Evolutionary conservation across 768 basidiomycete species (phyloP).

Genomic region (Mrakia gelida): DNA sequence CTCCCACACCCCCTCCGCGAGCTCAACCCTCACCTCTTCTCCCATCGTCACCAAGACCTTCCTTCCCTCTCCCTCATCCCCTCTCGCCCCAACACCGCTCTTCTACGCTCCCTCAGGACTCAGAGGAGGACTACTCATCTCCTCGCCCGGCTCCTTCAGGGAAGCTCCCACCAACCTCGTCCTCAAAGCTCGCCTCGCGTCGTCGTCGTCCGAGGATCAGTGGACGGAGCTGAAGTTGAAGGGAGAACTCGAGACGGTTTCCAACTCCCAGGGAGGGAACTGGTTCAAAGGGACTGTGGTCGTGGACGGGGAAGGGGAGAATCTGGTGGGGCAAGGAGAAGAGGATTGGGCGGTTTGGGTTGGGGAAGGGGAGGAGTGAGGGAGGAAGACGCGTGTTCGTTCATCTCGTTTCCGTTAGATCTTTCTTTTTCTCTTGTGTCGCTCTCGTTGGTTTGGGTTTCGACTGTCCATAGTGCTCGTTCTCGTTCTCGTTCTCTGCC

Average conservation of each 20-base stretch:
- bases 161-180: background rate
- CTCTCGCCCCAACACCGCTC: background rate
- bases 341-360: conserved; percentile 1
- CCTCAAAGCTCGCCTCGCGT: background rate
- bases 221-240: background rate
- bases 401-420: too few relatives aligned
- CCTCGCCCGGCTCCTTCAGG: background rate
- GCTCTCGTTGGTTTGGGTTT: too few relatives aligned
- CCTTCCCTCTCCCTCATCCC: background rate
- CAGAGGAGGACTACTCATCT: background rate
- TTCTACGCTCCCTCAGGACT: background rate
- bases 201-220: background rate
- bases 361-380: background rate
- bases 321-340: background rate
- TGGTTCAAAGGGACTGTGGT: background rate
- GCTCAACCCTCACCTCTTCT: background rate
- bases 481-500: too few relatives aligned
- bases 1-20: background rate
- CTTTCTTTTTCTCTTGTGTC: too few relatives aligned
- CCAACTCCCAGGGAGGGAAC: background rate
- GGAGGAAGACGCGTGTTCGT: background rate
- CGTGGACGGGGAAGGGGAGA: background rate
- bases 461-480: too few relatives aligned
- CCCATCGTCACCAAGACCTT: background rate
- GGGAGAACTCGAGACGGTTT: background rate